Conservation (phyloP, 495 filamentous ascomycete genomes). For the Penicillium coprophilum region DNA sequence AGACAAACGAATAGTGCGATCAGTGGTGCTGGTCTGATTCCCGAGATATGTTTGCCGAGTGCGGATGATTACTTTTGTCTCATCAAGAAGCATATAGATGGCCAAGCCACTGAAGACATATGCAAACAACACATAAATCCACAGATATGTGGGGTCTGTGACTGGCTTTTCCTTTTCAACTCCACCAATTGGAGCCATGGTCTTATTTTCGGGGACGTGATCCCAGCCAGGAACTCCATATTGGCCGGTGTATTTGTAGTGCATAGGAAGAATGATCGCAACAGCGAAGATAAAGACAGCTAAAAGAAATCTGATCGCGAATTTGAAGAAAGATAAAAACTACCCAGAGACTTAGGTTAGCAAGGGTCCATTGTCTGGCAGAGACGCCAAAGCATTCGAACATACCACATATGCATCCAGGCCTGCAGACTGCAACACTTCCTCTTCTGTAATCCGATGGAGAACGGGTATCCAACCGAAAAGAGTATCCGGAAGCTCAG, state of each 20-base stretch:
- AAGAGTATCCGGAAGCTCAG: slow-evolving; percentile 79
- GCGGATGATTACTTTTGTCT: slow-evolving; percentile 80
- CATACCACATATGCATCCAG: slow-evolving; percentile 92
- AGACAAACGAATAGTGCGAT: slow-evolving; percentile 87
- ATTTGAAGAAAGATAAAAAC: slow-evolving; percentile 93
- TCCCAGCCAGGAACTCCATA: slow-evolving; percentile 45
- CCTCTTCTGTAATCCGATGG: slow-evolving; percentile 84
- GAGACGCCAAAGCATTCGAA: slow-evolving; percentile 15
- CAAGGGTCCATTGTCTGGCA: background rate
- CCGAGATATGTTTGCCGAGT: slow-evolving; percentile 90
- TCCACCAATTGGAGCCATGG: slow-evolving; percentile 12
- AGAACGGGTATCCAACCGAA: slow-evolving; percentile 93
- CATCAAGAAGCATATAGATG: slow-evolving; percentile 76
- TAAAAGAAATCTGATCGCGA: slow-evolving; percentile 80
- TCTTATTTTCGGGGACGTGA: slow-evolving; percentile 20
- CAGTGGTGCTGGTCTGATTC: slow-evolving; percentile 87
- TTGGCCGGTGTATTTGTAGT: slow-evolving; percentile 63
- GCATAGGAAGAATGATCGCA: slow-evolving; percentile 80
- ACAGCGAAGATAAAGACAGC: slow-evolving; percentile 77
- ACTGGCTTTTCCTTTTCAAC: slow-evolving; percentile 30
- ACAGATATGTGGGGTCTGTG: slow-evolving; percentile 62
- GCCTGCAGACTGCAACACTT: slow-evolving; percentile 86
- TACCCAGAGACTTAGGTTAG: slow-evolving; percentile 29
- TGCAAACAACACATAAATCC: slow-evolving; percentile 88
- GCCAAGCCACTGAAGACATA: slow-evolving; percentile 85